Evolutionary conservation across 2,329 filamentous ascomycete species (phyloP).

Genomic region (Cadophora luteo-olivacea): DNA sequence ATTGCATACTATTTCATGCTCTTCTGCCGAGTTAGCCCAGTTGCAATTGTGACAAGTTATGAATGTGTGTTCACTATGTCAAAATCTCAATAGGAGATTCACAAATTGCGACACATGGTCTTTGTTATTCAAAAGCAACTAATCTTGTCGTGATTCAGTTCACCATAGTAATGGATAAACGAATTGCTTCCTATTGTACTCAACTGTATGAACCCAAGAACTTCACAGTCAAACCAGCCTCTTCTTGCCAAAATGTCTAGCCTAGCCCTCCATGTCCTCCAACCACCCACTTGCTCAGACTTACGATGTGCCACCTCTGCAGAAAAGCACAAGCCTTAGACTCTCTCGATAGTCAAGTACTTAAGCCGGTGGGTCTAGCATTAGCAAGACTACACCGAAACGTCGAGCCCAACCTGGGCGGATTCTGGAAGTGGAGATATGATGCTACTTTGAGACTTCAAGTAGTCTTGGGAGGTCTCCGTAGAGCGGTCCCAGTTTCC

Average conservation of each 20-base stretch:
- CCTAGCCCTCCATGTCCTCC: no score
- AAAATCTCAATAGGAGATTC: background rate
- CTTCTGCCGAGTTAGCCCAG: no score
- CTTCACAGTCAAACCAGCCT: background rate
- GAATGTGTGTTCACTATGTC: no score
- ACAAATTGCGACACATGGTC: background rate
- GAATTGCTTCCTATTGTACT: background rate
- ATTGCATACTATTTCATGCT: no score
- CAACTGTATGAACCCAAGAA: background rate
- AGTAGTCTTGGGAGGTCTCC: background rate
- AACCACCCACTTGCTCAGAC: background rate
- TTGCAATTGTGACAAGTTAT: no score
- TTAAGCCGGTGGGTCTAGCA: constrained; percentile 8
- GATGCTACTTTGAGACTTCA: constrained; percentile 6
- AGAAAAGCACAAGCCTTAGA: constrained; percentile 1
- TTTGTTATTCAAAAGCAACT: background rate
- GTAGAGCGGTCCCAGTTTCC: background rate
- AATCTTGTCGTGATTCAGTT: background rate
- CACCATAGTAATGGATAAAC: background rate
- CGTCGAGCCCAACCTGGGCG: constrained; percentile 19
- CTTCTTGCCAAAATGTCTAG: background rate
- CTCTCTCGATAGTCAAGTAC: constrained; percentile 5
- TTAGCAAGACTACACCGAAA: constrained; percentile 20
- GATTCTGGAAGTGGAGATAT: constrained; percentile 18
- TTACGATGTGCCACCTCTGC: constrained; percentile 19